phyloP scores from a whole-genome alignment of 768 basidiomycete species.

The Leccinum incarnatum region DNA sequence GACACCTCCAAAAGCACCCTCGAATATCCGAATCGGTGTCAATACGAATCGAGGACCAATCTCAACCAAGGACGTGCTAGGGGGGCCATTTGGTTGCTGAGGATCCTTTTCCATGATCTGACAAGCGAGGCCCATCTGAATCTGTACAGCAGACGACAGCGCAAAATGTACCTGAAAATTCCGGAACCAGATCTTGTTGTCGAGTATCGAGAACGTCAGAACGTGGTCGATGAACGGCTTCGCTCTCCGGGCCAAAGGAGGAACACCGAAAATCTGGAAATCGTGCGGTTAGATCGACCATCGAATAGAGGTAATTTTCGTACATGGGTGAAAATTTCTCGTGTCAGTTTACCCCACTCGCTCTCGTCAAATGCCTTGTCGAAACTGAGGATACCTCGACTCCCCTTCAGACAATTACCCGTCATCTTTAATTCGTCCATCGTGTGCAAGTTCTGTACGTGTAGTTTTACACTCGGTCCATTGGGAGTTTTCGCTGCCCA shows the following conservation, averaged over 20 bases:
- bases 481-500: constrained; percentile 98
- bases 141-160: background rate
- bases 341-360: constrained; percentile 82
- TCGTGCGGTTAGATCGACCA: constrained; percentile 1
- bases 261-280: constrained; percentile 88
- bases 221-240: constrained; percentile 99
- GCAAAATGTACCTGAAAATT: constrained; percentile 81
- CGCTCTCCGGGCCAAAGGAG: constrained; percentile 81
- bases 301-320: constrained; percentile 27
- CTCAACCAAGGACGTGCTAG: constrained; percentile 87
- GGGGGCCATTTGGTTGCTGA: constrained; percentile 77
- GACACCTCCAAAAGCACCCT: constrained; percentile 93
- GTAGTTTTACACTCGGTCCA: constrained; percentile 95
- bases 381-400: constrained; percentile 88
- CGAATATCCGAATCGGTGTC: constrained; percentile 96
- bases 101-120: constrained; percentile 96
- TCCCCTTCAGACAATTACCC: constrained; percentile 96
- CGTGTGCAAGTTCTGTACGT: constrained; percentile 97
- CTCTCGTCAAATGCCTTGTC: constrained; percentile 86
- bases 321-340: constrained; percentile 93
- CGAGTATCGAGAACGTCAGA: constrained; percentile 92
- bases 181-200: constrained; percentile 98
- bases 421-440: constrained; percentile 99
- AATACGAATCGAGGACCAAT: constrained; percentile 98
- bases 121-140: background rate